Conservation (phyloP, 495 filamentous ascomycete genomes). For the Penicillium robsamsonii region DNA sequence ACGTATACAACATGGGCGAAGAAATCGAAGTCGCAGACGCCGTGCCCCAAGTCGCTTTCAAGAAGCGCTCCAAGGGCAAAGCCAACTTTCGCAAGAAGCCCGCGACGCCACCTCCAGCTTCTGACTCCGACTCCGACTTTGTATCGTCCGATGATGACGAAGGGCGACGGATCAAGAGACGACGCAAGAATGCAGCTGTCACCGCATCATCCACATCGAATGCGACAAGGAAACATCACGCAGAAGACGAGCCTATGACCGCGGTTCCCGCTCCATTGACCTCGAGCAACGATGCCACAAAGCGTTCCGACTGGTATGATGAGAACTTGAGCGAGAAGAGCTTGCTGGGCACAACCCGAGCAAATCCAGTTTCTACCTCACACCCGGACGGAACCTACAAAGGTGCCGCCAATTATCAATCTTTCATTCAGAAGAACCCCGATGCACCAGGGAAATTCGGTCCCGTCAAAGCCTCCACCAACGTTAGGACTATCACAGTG, state of each 20-base stretch:
- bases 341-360: slow-evolving; percentile 60
- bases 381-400: slow-evolving; percentile 69
- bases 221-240: slow-evolving; percentile 38
- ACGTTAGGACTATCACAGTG: slow-evolving; percentile 85
- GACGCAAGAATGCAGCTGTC: slow-evolving; percentile 64
- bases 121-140: slow-evolving; percentile 59
- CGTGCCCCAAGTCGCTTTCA: slow-evolving; percentile 58
- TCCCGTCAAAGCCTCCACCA: slow-evolving; percentile 83
- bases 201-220: slow-evolving; percentile 52
- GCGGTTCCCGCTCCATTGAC: slow-evolving; percentile 49
- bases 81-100: slow-evolving; percentile 79
- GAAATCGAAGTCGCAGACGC: slow-evolving; percentile 14
- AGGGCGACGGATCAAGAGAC: slow-evolving; percentile 72
- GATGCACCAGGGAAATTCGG: slow-evolving; percentile 73
- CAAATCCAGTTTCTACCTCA: slow-evolving; percentile 17
- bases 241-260: slow-evolving; percentile 59
- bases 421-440: slow-evolving; percentile 80
- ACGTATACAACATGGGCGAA: slow-evolving; percentile 16
- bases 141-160: slow-evolving; percentile 75
- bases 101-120: slow-evolving; percentile 71
- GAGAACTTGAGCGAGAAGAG: slow-evolving; percentile 56
- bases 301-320: slow-evolving; percentile 87
- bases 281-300: slow-evolving; percentile 84
- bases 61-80: slow-evolving; percentile 80
- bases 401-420: slow-evolving; percentile 67